A percentile compares a stretch with the other conserved stretches of the same genome.
Conservation (phyloP, 2,329 filamentous ascomycete species). For the Boeremia lycopersici region DNA sequence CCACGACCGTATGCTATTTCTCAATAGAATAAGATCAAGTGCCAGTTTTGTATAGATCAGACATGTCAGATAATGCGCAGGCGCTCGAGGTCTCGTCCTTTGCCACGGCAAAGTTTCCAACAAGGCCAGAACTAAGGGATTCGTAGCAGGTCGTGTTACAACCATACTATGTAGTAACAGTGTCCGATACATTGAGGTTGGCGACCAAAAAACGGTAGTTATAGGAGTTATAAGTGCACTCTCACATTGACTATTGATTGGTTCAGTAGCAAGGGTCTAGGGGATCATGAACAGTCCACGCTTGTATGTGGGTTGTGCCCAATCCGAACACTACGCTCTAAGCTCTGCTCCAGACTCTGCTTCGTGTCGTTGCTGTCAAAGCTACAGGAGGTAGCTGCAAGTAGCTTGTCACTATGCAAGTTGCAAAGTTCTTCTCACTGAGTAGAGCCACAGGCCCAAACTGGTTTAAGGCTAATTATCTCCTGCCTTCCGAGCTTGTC, state of each 20-base stretch:
- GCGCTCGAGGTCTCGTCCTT: constrained; percentile 8
- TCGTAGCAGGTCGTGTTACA: constrained; percentile 3
- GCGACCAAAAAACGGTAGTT: background rate
- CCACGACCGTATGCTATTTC: constrained; percentile 4
- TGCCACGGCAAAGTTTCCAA: background rate
- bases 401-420: no score
- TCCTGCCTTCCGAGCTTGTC: background rate
- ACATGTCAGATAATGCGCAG: constrained; percentile 3
- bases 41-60: background rate
- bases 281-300: background rate
- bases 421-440: background rate
- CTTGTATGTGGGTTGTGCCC: no score
- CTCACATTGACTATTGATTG: background rate
- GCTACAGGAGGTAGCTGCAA: no score
- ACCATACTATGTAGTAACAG: background rate
- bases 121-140: background rate
- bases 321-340: no score
- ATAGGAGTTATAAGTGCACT: background rate
- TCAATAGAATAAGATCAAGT: background rate
- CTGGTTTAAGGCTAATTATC: background rate
- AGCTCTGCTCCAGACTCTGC: no score
- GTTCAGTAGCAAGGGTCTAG: background rate
- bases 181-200: constrained; percentile 8
- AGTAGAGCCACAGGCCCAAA: background rate
- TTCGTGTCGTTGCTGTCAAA: no score